Evolutionary conservation across 164 flowering plant species (phyloP).

Genomic region (Nelumbo lutea): DNA sequence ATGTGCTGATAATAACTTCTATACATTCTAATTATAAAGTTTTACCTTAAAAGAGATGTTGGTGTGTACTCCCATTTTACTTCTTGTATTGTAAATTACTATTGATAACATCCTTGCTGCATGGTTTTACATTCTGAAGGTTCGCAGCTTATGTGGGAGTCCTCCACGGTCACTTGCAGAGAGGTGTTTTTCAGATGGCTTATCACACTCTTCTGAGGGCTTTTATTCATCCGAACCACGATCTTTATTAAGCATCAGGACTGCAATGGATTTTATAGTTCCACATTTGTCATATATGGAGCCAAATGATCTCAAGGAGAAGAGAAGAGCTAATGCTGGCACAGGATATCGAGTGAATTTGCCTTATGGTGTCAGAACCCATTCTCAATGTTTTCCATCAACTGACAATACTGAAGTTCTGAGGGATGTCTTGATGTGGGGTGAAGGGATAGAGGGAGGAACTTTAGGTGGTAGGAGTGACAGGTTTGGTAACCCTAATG

Average conservation of each 20-base stretch:
- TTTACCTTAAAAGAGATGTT: too few relatives aligned
- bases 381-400: constrained; percentile 16
- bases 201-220: constrained; percentile 39
- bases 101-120: constrained; percentile 9
- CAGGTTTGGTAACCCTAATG: constrained; percentile 9
- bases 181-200: constrained; percentile 47
- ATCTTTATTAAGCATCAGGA: constrained; percentile 21
- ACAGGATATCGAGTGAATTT: constrained; percentile 15
- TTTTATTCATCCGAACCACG: constrained; percentile 36
- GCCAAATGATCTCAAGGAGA: constrained; percentile 23
- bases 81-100: background rate
- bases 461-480: constrained; percentile 29
- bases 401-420: constrained; percentile 24
- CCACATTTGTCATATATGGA: constrained; percentile 21
- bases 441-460: constrained; percentile 50
- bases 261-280: constrained; percentile 10
- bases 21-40: too few relatives aligned
- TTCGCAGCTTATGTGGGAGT: constrained; percentile 54
- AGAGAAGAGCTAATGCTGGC: constrained; percentile 10
- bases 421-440: constrained; percentile 65
- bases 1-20: background rate
- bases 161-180: constrained; percentile 45
- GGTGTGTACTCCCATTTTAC: too few relatives aligned
- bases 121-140: constrained; percentile 29
- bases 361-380: constrained; percentile 13